phyloP scores from a whole-genome alignment of 495 filamentous ascomycete genomes.

The Podospora didyma region DNA sequence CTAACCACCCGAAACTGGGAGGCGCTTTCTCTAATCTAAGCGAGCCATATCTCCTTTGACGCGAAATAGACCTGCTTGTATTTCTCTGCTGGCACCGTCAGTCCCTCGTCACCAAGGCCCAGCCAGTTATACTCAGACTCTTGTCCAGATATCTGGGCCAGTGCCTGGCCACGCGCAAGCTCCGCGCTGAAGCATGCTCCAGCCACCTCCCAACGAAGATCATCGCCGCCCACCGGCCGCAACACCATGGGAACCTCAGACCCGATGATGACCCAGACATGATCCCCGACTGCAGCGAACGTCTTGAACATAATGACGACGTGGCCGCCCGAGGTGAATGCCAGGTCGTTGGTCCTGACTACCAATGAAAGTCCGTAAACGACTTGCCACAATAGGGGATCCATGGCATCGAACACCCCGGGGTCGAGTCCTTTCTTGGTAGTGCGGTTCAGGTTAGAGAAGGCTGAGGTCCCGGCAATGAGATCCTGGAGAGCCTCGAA shows the following conservation, averaged over 20 bases:
- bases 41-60: too few species aligned
- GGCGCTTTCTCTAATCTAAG: too few species aligned
- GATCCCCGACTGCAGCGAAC: background rate
- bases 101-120: too few species aligned
- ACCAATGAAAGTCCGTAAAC: background rate
- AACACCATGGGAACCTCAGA: background rate
- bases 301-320: background rate
- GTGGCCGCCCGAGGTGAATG: background rate
- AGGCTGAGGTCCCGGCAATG: background rate
- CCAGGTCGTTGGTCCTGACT: background rate
- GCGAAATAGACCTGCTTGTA: too few species aligned
- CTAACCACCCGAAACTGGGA: too few species aligned
- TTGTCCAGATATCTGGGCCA: too few species aligned
- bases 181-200: too few species aligned
- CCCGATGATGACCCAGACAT: background rate
- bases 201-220: too few species aligned
- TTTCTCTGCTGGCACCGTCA: too few species aligned
- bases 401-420: background rate
- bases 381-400: background rate
- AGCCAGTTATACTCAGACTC: too few species aligned
- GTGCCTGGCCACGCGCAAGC: too few species aligned
- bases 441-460: background rate
- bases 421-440: background rate
- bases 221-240: background rate
- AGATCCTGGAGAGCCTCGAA: background rate